Evolutionary conservation across 2,329 filamentous ascomycete genomes (phyloP).

Genomic region (Hansfordia pulvinata): DNA sequence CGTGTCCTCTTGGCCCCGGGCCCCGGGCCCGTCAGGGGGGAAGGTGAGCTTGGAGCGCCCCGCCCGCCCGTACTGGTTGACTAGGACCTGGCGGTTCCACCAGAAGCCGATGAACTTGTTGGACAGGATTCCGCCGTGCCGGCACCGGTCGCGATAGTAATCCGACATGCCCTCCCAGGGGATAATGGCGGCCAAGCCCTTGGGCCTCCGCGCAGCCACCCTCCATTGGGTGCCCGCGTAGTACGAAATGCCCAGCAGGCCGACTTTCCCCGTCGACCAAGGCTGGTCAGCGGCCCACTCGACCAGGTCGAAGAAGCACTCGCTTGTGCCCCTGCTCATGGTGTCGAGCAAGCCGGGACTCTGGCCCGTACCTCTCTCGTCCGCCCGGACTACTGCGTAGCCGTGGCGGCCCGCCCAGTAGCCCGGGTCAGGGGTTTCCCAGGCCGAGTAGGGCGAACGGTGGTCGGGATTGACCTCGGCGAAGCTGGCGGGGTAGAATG

Average conservation of each 20-base stretch:
- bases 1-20: slow-evolving; percentile 27
- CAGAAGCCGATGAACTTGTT: slow-evolving; percentile 47
- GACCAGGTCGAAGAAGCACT: slow-evolving; percentile 33
- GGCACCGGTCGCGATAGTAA: slow-evolving; percentile 41
- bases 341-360: slow-evolving; percentile 31
- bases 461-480: slow-evolving; percentile 38
- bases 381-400: slow-evolving; percentile 40
- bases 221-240: slow-evolving; percentile 35
- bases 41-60: slow-evolving; percentile 16
- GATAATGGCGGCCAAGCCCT: slow-evolving; percentile 30
- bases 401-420: slow-evolving; percentile 42
- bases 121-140: slow-evolving; percentile 48
- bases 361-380: slow-evolving; percentile 34
- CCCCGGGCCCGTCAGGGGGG: slow-evolving; percentile 14
- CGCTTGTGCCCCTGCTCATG: slow-evolving; percentile 32
- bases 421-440: slow-evolving; percentile 44
- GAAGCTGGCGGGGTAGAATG: slow-evolving; percentile 25
- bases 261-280: slow-evolving; percentile 34
- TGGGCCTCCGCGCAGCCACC: slow-evolving; percentile 30
- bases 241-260: slow-evolving; percentile 32
- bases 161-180: slow-evolving; percentile 41
- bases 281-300: slow-evolving; percentile 32
- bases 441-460: slow-evolving; percentile 37
- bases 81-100: slow-evolving; percentile 54
- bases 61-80: slow-evolving; percentile 51